Evolutionary conservation across 306 rosid genomes (phyloP), one percentile per base, ranked within the genome.

Genomic region (Hippophae tibetana): DNA sequence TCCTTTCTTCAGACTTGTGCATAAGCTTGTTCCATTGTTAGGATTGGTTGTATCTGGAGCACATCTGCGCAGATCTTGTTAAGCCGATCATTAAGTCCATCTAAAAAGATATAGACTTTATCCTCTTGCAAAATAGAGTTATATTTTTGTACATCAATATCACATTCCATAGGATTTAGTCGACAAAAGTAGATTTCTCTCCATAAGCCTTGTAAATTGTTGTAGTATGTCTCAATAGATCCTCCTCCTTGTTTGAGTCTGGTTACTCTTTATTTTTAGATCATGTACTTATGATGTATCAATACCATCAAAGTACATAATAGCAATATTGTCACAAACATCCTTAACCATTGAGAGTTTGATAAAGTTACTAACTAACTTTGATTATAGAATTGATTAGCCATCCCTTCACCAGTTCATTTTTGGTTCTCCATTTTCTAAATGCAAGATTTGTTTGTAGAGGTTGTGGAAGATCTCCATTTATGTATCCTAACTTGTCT

Each of bases 41-140:
- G 46, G 47, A 42, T 12, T 57, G 61, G 61, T 40, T 57, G 13
- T 38, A 57, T 57, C 14, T 57, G 61, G 13, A 57, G 14, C 45
- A 57, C 61, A 57, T 57, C 61, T 40, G 0, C 61, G 7, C 13
- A 8, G 4, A 57, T 57, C 61, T 57, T 57, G 61, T 57, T 47
- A 57, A 57, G 61, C 3, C 45, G 23, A 57, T 57, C 46, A 57
- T 57, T 11, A 5, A 57, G 47, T 10, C 61, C 18, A 12, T 57
- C 61, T 42, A 57, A 57, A 48, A 56, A 56, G 13, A 13, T 38
- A 41, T 57, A 57, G 13, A 57, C 45, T 57, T 18, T 9, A 57
- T 31, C 61, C 45, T 57, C 61, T 0, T 41, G 23, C 47, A 57
- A 31, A 57, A 57, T 38, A 38, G 61, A 57, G 14, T 57, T 57